Evolutionary conservation across 495 filamentous ascomycete species (phyloP), one percentile per base, ranked within the genome.

Genomic region (Podospora bellae-mahoneyi): DNA sequence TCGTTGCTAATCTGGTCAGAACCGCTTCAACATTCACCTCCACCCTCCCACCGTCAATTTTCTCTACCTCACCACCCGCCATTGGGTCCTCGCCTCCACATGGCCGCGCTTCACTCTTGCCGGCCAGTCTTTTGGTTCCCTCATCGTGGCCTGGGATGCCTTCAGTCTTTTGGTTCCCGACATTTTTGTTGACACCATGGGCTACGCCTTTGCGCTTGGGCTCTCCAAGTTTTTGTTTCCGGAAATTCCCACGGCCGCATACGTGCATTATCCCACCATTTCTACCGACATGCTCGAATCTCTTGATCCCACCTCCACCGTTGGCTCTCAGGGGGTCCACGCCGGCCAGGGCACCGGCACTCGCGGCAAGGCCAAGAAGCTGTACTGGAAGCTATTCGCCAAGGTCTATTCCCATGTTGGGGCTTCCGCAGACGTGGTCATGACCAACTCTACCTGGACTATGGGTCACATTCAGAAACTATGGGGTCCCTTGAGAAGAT

Each of bases 231-330:
- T 89, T 59, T 84, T 97, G 23, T 97, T 99, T 79, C 89, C 85
- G 1, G 75, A 80, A 16, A 87, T 97, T 20, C 93, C 96, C 3
- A 96, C 92, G 2, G 92, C 85, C 44, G 95, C 95, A 16, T 99
- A 99, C 74, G 94, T 99, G 2, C 95, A 99, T 78, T 99, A 97
- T 75, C 95, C 95, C 5, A 97, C 95, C 59, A 99, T 99, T 60
- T 97, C 93, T 5, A 99, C 94, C 39, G 96, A 99, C 77, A 99
- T 99, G 95, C 89, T 99, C 5, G 84, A 83, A 55, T 92, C 92
- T 20, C 88, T 99, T 13, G 85, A 92, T 66, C 86, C 91, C 16
- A 76, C 78, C 30, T 80, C 80, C 10, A 53, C 72, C 13, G 84
- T 79, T 26, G 89, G 85, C n/a, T 78, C 82, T 9, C 88, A 93